These are phyloP conservation scores for Mycena leptocephala DNA, from an alignment of 768 basidiomycete genomes.

Conservation along the genomic window DNA sequence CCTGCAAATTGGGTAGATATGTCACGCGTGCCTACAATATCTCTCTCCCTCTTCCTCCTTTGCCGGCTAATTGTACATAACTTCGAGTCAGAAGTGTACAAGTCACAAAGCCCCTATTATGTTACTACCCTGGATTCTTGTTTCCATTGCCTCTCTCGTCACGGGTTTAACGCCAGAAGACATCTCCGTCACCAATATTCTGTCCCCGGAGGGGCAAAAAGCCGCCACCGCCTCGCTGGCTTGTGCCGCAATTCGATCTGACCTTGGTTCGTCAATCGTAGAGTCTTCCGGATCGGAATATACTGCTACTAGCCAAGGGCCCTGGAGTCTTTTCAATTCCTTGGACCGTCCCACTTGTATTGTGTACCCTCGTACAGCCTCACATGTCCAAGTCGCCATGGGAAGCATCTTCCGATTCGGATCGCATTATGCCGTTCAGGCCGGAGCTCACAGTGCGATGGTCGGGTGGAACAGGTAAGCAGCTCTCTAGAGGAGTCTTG, in stretches of 20 bases:
- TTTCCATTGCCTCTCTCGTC: not conserved
- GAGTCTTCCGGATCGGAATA: conserved; percentile 31
- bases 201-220: no score
- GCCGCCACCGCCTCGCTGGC: not conserved
- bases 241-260: not conserved
- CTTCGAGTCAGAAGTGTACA: no score
- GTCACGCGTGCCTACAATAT: no score
- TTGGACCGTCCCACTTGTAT: conserved; percentile 53
- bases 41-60: no score
- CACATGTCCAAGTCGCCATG: conserved; percentile 58
- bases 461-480: conserved; percentile 38
- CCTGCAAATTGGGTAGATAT: no score
- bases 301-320: conserved; percentile 21
- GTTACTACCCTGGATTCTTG: not conserved
- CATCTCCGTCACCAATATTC: not conserved
- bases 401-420: conserved; percentile 51
- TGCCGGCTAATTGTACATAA: no score
- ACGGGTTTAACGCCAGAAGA: not conserved
- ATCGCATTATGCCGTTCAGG: conserved; percentile 59
- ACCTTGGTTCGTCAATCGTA: conserved; percentile 8
- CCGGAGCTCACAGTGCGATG: conserved; percentile 60
- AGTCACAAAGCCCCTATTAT: not conserved
- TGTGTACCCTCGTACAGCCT: conserved; percentile 49
- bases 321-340: conserved; percentile 57
- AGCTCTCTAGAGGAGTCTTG: no score